Evolutionary conservation across 352 stramenopile genomes (phyloP), one percentile per base, ranked within the genome.

Genomic region (Phytophthora idaei): DNA sequence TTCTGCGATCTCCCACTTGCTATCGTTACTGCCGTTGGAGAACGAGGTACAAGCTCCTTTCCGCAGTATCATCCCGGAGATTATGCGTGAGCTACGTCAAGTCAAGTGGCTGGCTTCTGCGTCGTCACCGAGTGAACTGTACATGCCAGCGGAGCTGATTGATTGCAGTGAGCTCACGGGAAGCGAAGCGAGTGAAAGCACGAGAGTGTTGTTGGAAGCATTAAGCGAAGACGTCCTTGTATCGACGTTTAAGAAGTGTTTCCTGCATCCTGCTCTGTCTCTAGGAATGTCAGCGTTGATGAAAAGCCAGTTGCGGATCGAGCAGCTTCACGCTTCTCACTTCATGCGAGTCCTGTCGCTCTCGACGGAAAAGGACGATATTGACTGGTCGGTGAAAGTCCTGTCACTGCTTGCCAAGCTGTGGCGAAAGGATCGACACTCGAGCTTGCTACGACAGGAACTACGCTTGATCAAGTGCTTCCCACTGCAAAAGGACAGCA

Each of bases 31-130:
- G 9, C 87, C 87, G 27, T 61, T 91, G 44, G 83, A 91, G 50
- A 87, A 72, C 48, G 85, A 94, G 41, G 74, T 93, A 9, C 83
- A 94, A 52, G 63, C 85, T 32, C 87, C 87, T 5, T 94, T 94
- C 66, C 71, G 85, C 1, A 63, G 61, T 1, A 75, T 89, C 17
- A 82, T 91, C 9, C 53, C 54, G 0, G 85, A 92, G 8, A 83
- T 86, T 7, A 85, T 91, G 71, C 81, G 81, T 41, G 69, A 80
- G 10, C 61, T 94, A 39, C 76, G 80, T 12, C 61, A 80, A 51
- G 53, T 83, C 0, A 74, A 76, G 36, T 93, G 81, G 67, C 60
- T 94, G 14, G 69, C 72, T 0, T 64, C 51, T 27, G 50, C 15
- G 25, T 57, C 17, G 27, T 15, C 34, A 25, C 3, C 32, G 34